These are phyloP conservation scores for Fusarium sp. DNA, from an alignment of 2,329 filamentous ascomycete genomes.

Conservation along the genomic window DNA sequence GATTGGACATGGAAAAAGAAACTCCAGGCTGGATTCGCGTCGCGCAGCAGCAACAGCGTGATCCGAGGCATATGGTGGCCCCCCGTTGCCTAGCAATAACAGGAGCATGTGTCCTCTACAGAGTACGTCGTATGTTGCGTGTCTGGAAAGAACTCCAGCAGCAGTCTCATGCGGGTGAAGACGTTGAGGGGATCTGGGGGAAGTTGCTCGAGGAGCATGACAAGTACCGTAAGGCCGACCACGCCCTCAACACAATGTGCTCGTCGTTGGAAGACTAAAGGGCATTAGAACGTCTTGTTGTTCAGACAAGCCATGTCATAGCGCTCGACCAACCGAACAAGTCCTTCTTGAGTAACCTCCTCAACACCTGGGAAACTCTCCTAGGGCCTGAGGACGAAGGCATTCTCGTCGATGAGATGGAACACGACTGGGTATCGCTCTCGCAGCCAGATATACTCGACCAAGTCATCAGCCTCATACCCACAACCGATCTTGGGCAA, in stretches of 20 bases:
- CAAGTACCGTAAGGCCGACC: not conserved
- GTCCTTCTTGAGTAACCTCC: not conserved
- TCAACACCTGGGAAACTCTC: not conserved
- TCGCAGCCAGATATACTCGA: conserved; percentile 12
- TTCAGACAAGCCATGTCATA: not conserved
- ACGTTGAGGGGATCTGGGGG: not conserved
- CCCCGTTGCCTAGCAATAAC: not conserved
- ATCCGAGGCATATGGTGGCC: conserved; percentile 4
- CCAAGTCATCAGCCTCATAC: conserved; percentile 4
- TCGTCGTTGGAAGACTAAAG: not conserved
- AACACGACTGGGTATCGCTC: conserved; percentile 17
- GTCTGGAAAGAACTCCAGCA: not conserved
- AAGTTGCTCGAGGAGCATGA: not conserved
- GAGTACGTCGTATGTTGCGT: not conserved
- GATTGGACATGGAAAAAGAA: not conserved
- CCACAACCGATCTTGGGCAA: not conserved
- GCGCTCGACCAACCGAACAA: conserved; percentile 7
- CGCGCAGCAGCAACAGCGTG: not conserved
- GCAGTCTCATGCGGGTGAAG: not conserved
- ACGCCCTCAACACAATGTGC: not conserved
- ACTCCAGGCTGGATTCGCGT: not conserved
- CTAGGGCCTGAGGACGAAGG: not conserved
- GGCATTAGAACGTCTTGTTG: not conserved
- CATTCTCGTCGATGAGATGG: not conserved
- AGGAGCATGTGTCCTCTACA: not conserved